phyloP scores from a whole-genome alignment of 148 eudicot species.

The Nepenthes mirabilis region DNA sequence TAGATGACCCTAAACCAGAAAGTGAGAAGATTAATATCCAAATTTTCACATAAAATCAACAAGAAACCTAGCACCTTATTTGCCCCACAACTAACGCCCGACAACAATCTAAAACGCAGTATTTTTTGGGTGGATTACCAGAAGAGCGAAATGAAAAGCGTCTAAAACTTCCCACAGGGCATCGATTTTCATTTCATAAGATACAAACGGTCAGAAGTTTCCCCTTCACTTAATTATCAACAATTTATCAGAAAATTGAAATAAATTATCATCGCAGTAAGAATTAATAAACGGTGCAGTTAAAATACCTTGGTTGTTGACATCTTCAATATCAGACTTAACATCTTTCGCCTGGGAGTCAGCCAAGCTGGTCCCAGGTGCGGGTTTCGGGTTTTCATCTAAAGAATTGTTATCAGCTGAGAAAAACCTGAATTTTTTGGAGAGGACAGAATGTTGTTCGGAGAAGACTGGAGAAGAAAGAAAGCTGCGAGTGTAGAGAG shows the following conservation, averaged over 20 bases:
- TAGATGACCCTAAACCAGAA: too few species aligned
- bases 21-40: too few species aligned
- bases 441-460: conserved; percentile 9
- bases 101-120: not conserved
- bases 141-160: too few species aligned
- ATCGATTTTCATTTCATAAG: too few species aligned
- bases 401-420: conserved; percentile 31
- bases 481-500: conserved; percentile 16
- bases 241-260: not conserved
- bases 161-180: too few species aligned
- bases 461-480: conserved; percentile 8
- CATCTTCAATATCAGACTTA: conserved; percentile 25
- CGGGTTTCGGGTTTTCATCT: conserved; percentile 16
- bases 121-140: too few species aligned
- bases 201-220: not conserved
- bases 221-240: not conserved
- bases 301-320: conserved; percentile 37
- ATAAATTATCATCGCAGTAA: not conserved
- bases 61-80: too few species aligned
- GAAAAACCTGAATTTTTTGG: conserved; percentile 22
- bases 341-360: conserved; percentile 13
- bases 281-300: not conserved
- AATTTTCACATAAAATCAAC: too few species aligned
- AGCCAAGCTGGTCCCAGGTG: conserved; percentile 12
- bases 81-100: too few species aligned